phyloP scores from a whole-genome alignment of 1,284 basidiomycete genomes.

The Quambalaria eucalypti region DNA sequence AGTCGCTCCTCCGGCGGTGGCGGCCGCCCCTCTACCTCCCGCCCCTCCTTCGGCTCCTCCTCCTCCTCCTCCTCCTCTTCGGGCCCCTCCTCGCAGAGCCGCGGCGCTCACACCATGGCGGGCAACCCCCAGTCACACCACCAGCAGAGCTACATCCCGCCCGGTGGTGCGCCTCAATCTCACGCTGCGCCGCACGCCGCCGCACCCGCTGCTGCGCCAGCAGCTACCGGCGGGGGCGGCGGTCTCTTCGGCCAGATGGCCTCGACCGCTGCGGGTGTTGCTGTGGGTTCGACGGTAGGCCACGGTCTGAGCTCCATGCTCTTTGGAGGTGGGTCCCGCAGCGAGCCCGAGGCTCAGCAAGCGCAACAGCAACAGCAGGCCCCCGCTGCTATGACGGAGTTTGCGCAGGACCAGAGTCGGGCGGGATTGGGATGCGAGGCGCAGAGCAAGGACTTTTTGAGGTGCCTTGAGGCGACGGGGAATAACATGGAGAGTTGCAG shows the following conservation, averaged over 20 bases:
- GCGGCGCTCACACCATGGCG: slow-evolving; percentile 43
- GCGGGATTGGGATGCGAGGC: slow-evolving; percentile 51
- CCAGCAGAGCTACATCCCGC: slow-evolving; percentile 11
- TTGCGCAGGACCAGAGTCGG: slow-evolving; percentile 10
- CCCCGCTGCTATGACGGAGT: slow-evolving; percentile 13
- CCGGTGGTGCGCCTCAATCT: slow-evolving; percentile 15
- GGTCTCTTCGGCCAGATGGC: slow-evolving; percentile 57
- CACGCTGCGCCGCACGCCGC: slow-evolving; percentile 10
- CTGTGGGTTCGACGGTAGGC: slow-evolving; percentile 69
- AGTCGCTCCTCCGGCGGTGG: slow-evolving; percentile 21
- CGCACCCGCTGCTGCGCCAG: slow-evolving; percentile 13
- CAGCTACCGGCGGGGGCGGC: slow-evolving; percentile 8
- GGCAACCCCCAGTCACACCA: slow-evolving; percentile 6
- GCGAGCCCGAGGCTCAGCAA: slow-evolving; percentile 46
- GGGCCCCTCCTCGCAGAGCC: slow-evolving; percentile 5
- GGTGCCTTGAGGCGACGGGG: slow-evolving; percentile 17
- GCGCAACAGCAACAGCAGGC: slow-evolving; percentile 17
- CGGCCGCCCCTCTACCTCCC: slow-evolving; percentile 33
- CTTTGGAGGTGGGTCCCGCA: slow-evolving; percentile 58
- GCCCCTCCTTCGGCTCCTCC: background rate
- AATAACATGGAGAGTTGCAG: slow-evolving; percentile 54
- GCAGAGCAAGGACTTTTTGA: slow-evolving; percentile 50
- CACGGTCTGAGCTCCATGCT: slow-evolving; percentile 76
- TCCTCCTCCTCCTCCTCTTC: background rate
- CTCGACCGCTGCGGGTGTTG: slow-evolving; percentile 76